Conservation (phyloP, 805 yeast species). For the Vanderwaltozyma polyspora region DNA sequence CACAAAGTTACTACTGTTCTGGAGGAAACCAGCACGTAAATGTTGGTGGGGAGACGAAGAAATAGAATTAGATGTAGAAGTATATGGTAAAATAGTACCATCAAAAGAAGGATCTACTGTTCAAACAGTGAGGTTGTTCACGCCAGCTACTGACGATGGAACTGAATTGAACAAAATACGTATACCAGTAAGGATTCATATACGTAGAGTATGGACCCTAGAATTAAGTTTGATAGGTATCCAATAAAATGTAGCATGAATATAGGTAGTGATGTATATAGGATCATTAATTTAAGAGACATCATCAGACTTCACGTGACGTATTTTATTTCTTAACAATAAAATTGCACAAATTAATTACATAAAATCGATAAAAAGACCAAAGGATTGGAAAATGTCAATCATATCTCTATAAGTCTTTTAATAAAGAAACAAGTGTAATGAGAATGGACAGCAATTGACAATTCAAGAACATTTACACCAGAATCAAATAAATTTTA, state of each 20-base stretch:
- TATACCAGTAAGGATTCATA: conserved; percentile 59
- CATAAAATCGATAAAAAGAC: too few species aligned
- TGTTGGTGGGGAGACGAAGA: conserved; percentile 90
- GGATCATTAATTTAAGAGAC: too few species aligned
- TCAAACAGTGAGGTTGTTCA: conserved; percentile 7
- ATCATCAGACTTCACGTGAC: too few species aligned
- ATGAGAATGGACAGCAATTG: too few species aligned
- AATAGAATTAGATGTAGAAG: conserved; percentile 33
- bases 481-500: too few species aligned
- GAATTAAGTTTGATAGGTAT: conserved; percentile 87
- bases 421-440: too few species aligned
- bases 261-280: too few species aligned
- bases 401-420: too few species aligned
- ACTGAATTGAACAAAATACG: conserved; percentile 13
- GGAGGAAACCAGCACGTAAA: conserved; percentile 97
- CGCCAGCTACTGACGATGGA: conserved; percentile 9
- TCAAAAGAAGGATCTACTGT: conserved; percentile 2
- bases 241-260: conserved; percentile 22
- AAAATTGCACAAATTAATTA: too few species aligned
- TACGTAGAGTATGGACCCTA: conserved; percentile 92
- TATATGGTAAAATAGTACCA: conserved; percentile 18
- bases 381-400: too few species aligned
- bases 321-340: too few species aligned
- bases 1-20: conserved; percentile 69
- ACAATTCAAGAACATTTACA: too few species aligned